Conservation (phyloP, 164 flowering plant genomes). For the Vitis rotundifolia region DNA sequence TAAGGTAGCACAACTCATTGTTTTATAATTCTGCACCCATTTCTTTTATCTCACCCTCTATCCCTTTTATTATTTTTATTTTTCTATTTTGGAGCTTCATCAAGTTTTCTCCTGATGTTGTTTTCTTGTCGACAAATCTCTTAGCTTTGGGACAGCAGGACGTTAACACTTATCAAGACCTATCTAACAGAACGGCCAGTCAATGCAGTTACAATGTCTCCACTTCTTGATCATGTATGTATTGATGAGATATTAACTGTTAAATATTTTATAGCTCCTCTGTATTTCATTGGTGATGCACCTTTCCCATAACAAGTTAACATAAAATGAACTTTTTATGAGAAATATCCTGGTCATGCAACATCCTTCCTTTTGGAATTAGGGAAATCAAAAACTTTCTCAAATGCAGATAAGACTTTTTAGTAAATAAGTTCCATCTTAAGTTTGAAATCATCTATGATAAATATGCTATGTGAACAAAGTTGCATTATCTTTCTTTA, state of each 20-base stretch:
- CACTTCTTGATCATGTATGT: conserved; percentile 88
- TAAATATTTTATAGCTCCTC: not conserved
- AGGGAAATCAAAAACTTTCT: no score
- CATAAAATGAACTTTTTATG: not conserved
- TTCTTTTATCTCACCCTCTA: not conserved
- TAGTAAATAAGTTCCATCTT: no score
- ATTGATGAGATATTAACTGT: not conserved
- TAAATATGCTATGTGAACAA: no score
- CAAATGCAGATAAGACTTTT: no score
- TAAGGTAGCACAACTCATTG: conserved; percentile 40
- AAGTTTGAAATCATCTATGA: no score
- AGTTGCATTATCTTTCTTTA: no score
- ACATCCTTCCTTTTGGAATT: not conserved
- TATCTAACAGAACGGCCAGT: conserved; percentile 90
- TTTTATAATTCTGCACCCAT: not conserved
- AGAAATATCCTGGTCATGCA: not conserved
- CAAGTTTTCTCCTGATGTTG: not conserved
- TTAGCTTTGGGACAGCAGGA: conserved; percentile 92
- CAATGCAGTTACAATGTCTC: conserved; percentile 92
- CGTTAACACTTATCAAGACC: conserved; percentile 80
- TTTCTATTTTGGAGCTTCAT: not conserved
- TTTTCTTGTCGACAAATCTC: conserved; percentile 14
- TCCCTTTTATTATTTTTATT: not conserved
- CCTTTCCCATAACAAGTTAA: not conserved
- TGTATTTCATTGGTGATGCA: not conserved